Conservation (phyloP, 208 protist species). For the Zelonia costaricensis region DNA sequence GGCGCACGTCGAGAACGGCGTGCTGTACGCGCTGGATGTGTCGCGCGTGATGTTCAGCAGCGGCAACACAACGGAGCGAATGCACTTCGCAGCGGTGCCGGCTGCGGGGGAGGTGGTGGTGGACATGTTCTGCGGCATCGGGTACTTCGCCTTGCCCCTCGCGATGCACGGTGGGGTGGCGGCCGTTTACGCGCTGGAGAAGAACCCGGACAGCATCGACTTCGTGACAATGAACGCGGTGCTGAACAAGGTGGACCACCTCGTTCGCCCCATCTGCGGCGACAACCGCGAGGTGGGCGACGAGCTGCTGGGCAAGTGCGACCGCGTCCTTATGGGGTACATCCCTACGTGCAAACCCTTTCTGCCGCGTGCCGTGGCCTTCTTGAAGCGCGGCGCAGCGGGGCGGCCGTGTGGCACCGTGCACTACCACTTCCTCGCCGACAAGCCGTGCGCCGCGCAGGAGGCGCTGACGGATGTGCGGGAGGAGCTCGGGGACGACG, state of each 20-base stretch:
- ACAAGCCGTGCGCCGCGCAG: conserved; percentile 38
- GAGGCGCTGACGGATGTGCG: conserved; percentile 39
- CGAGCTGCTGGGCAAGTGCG: conserved; percentile 71
- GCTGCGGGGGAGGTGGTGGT: conserved; percentile 84
- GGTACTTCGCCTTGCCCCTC: conserved; percentile 91
- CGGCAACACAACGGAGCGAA: conserved; percentile 92
- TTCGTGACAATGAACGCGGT: conserved; percentile 82
- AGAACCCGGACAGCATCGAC: conserved; percentile 80
- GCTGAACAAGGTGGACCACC: conserved; percentile 76
- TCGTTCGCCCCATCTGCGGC: conserved; percentile 69
- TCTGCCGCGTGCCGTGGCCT: conserved; percentile 74
- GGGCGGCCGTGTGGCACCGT: conserved; percentile 42
- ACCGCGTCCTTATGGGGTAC: conserved; percentile 93
- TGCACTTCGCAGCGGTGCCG: conserved; percentile 75
- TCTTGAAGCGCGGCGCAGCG: conserved; percentile 46
- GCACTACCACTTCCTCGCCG: conserved; percentile 91
- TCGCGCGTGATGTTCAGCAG: conserved; percentile 90
- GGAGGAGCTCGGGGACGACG: conserved; percentile 56
- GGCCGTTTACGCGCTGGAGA: conserved; percentile 84
- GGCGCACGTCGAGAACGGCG: conserved; percentile 88
- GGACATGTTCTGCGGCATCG: conserved; percentile 94
- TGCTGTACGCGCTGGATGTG: conserved; percentile 90
- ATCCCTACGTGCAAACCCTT: conserved; percentile 82
- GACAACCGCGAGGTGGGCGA: conserved; percentile 80
- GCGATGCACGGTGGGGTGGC: conserved; percentile 63